Conservation (phyloP, 2,329 filamentous ascomycete genomes). For the Xylaria sp. region DNA sequence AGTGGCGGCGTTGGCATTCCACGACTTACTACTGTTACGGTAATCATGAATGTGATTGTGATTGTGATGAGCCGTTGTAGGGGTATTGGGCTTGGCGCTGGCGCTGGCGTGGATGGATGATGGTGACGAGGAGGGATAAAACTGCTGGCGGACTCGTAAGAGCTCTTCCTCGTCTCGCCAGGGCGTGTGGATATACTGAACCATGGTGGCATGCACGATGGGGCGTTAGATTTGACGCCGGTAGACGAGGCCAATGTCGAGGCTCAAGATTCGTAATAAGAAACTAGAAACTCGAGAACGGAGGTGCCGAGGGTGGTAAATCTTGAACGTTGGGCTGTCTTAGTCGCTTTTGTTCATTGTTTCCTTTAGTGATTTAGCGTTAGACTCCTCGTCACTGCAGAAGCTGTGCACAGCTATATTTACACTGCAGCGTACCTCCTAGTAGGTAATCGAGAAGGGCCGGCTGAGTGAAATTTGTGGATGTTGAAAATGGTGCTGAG, state of each 20-base stretch:
- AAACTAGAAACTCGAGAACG: constrained; percentile 10
- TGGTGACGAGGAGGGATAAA: constrained; percentile 62
- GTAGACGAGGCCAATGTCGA: constrained; percentile 11
- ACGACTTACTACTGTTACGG: constrained; percentile 25
- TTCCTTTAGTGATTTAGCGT: constrained; percentile 6
- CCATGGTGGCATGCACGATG: constrained; percentile 58
- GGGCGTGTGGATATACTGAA: constrained; percentile 77
- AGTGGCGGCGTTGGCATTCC: background rate
- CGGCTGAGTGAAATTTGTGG: constrained; percentile 10
- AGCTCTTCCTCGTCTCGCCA: constrained; percentile 76
- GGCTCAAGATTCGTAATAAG: constrained; percentile 2
- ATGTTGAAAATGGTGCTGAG: constrained; percentile 4
- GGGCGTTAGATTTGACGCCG: constrained; percentile 18
- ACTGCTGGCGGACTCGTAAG: constrained; percentile 70
- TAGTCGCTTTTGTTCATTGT: background rate
- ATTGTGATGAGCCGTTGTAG: constrained; percentile 5
- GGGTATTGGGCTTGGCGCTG: constrained; percentile 32
- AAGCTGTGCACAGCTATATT: background rate
- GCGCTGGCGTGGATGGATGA: constrained; percentile 14
- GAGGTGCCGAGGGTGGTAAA: constrained; percentile 16
- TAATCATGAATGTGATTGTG: background rate
- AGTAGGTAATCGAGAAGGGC: constrained; percentile 1
- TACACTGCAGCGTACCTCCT: background rate
- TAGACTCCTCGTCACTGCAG: constrained; percentile 9
- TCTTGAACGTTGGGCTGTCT: background rate